Base-by-base conservation (phyloP, 2,329 filamentous ascomycete species). In the Sporothrix brasiliensis region DNA sequence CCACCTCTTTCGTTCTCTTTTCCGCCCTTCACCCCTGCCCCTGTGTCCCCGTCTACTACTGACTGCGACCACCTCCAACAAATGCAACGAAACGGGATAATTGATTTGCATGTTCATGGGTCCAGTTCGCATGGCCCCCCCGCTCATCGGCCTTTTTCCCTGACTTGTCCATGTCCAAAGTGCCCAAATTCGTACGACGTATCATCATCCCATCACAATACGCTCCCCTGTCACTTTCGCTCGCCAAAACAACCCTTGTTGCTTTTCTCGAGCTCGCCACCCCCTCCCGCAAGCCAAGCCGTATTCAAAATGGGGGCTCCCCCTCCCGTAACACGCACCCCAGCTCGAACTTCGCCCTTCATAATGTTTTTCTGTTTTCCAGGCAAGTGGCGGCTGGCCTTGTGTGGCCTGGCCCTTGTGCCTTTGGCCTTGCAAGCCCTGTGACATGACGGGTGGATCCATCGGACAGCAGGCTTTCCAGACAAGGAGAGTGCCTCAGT, bases 371-470 rank as follows among this genome's bases (percentile, higher is more conserved):
- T 61, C 49, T 24, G n/a, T 41, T 30, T n/a, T 58, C 30, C 69
- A 66, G 67, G 69, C 71, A 73, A 49, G 69, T 67, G 68, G 72
- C 60, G 72, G 66, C 69, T 69, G 68, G 68, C 65, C 56, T 63
- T 63, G 44, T 52, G 27, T 58, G 53, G 60, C 61, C 54, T 34
- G 11, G 27, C 27, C 27, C 27, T 16, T 44, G 24, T 47, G 10
- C 11, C 39, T 19, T 61, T 47, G 44, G 14, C 53, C 41, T 47
- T 63, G 68, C n/a, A n/a, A n/a, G n/a, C 47, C 50, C 53, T 68
- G 68, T 56, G 54, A 68, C 56, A 67, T 68, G 47, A 30, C 14
- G 30, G 21, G 54, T 63, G 56, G 56, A 68, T 54, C 49, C 30
- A 50, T 39, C 16, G 19, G 49, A 21, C 49, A 60, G 49, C 58